Conservation (phyloP, 257 asterid genomes). For the Plantago ovata region DNA sequence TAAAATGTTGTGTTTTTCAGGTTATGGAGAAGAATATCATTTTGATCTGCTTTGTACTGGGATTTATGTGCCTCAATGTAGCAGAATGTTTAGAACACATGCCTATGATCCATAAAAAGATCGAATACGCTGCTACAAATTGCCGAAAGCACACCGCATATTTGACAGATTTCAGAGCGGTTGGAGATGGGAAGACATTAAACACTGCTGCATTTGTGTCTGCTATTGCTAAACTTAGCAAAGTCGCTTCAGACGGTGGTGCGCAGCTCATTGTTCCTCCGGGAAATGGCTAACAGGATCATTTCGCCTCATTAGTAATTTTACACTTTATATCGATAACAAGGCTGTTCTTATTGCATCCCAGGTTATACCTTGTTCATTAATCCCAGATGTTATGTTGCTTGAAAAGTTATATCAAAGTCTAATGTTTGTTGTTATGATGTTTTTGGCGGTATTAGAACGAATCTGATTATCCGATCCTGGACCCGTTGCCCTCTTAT, state of each 20-base stretch:
- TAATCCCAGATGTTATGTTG: background rate
- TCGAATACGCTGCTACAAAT: conserved; percentile 33
- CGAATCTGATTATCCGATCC: conserved; percentile 42
- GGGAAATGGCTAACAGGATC: conserved; percentile 72
- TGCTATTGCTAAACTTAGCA: conserved; percentile 44
- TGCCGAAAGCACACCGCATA: conserved; percentile 44
- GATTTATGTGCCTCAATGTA: conserved; percentile 28
- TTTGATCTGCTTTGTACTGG: conserved; percentile 21
- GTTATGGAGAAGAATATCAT: conserved; percentile 24
- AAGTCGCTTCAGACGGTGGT: conserved; percentile 47
- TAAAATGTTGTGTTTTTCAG: conserved; percentile 16
- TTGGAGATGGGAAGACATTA: conserved; percentile 54
- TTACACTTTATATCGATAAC: conserved; percentile 56
- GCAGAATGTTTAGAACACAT: conserved; percentile 18
- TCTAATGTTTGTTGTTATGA: conserved; percentile 1
- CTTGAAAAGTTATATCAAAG: background rate
- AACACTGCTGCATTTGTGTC: conserved; percentile 50
- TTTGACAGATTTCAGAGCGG: conserved; percentile 55
- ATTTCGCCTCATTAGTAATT: conserved; percentile 45
- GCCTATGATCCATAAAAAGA: background rate
- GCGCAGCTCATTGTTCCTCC: conserved; percentile 60
- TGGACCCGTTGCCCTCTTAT: conserved; percentile 74
- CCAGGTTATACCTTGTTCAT: conserved; percentile 31
- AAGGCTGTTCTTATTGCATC: conserved; percentile 58
- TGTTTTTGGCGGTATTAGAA: conserved; percentile 23